These are phyloP conservation scores for Umbelopsis sp. DNA, from an alignment of 371 early-diverging fungal species.

Conservation along the genomic window DNA sequence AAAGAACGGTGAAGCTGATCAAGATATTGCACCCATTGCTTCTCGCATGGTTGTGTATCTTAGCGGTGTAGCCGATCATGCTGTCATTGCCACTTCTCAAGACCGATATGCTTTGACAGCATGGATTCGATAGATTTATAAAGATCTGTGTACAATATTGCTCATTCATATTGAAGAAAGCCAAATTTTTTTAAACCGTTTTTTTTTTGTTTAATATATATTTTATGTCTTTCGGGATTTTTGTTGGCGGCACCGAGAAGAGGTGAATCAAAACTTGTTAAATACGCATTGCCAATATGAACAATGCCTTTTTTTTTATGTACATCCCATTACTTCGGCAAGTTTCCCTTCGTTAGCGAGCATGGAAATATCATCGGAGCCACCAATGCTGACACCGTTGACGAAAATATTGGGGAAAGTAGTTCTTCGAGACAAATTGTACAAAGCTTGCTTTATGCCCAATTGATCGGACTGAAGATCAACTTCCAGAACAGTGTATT, in stretches of 20 bases:
- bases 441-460: constrained; percentile 38
- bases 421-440: constrained; percentile 32
- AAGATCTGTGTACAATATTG: background rate
- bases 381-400: constrained; percentile 47
- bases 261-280: background rate
- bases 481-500: constrained; percentile 41
- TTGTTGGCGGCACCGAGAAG: background rate
- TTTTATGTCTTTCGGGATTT: too few relatives aligned
- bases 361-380: constrained; percentile 40
- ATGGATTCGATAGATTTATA: constrained; percentile 51
- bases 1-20: constrained; percentile 45
- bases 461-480: constrained; percentile 35
- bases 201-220: background rate
- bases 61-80: constrained; percentile 68
- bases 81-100: constrained; percentile 54
- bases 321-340: constrained; percentile 3
- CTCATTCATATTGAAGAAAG: background rate
- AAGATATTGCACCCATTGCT: constrained; percentile 49
- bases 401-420: constrained; percentile 56
- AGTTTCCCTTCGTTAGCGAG: background rate
- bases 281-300: background rate
- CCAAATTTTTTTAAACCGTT: background rate
- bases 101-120: constrained; percentile 57
- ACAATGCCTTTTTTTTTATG: background rate
- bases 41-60: constrained; percentile 63